phyloP scores from a whole-genome alignment of 2,329 filamentous ascomycete genomes.

The Penicillium sp. region DNA sequence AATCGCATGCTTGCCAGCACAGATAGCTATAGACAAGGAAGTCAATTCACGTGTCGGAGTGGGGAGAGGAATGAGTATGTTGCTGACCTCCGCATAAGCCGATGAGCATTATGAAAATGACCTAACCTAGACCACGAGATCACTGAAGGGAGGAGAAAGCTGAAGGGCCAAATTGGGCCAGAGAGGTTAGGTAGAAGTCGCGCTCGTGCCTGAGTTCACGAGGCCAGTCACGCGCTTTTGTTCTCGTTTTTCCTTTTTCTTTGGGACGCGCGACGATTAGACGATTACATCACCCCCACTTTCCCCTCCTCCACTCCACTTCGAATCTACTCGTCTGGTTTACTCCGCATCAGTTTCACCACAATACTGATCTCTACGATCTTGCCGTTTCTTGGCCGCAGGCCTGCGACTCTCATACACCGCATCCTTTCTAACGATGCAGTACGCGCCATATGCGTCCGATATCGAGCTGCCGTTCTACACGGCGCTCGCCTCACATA shows the following conservation, averaged over 20 bases:
- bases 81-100: conserved; percentile 55
- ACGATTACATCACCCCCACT: conserved; percentile 25
- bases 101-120: conserved; percentile 50
- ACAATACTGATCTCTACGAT: background rate
- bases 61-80: conserved; percentile 8
- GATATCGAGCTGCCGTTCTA: conserved; percentile 97
- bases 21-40: conserved; percentile 67
- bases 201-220: conserved; percentile 3
- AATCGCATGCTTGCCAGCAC: conserved; percentile 88
- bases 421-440: conserved; percentile 46
- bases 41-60: conserved; percentile 22
- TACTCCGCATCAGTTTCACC: conserved; percentile 4
- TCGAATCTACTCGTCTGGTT: background rate
- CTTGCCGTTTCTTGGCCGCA: background rate
- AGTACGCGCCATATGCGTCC: conserved; percentile 88
- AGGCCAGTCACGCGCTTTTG: conserved; percentile 9
- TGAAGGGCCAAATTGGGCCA: background rate
- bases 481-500: conserved; percentile 84
- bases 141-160: background rate
- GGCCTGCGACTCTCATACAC: background rate
- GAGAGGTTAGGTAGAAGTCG: background rate
- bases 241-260: background rate
- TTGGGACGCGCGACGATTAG: conserved; percentile 4
- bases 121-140: background rate
- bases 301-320: conserved; percentile 10